A percentile compares a stretch with the other conserved stretches of the same genome.
phyloP scores from a whole-genome alignment of 1,139 yeast genomes.

The Insectozyma bohioensis region DNA sequence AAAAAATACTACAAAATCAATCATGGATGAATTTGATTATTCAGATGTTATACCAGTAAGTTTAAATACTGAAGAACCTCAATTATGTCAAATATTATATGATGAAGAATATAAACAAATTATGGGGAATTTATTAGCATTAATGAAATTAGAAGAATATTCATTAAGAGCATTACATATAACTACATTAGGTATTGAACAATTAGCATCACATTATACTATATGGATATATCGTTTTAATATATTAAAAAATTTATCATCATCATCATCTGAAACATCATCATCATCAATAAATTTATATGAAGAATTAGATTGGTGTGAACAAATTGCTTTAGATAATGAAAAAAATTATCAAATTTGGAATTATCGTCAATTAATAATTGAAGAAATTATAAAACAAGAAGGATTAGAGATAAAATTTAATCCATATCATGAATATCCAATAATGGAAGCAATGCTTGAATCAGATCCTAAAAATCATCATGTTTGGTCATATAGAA shows the following conservation, averaged over 20 bases:
- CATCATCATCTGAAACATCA: too few relatives aligned
- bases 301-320: conserved; percentile 75
- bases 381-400: conserved; percentile 28
- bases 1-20: too few relatives aligned
- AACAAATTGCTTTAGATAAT: conserved; percentile 67
- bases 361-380: conserved; percentile 77
- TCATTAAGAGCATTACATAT: conserved; percentile 70
- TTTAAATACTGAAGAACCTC: conserved; percentile 47
- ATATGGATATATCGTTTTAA: conserved; percentile 81
- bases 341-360: conserved; percentile 95
- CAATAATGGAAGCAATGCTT: conserved; percentile 64
- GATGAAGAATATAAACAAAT: conserved; percentile 63
- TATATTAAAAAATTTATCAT: conserved; percentile 43
- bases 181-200: conserved; percentile 60
- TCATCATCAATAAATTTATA: conserved; percentile 39
- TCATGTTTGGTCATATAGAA: conserved; percentile 93
- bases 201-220: conserved; percentile 89
- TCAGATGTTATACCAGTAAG: conserved; percentile 43
- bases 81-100: conserved; percentile 76
- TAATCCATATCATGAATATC: conserved; percentile 55
- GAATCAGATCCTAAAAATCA: conserved; percentile 84
- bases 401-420: conserved; percentile 27
- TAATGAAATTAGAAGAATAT: conserved; percentile 60
- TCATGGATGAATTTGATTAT: conserved; percentile 23
- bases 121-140: conserved; percentile 62